Base-by-base conservation (phyloP, 768 basidiomycete species). In the Leucogyrophana mollusca region DNA sequence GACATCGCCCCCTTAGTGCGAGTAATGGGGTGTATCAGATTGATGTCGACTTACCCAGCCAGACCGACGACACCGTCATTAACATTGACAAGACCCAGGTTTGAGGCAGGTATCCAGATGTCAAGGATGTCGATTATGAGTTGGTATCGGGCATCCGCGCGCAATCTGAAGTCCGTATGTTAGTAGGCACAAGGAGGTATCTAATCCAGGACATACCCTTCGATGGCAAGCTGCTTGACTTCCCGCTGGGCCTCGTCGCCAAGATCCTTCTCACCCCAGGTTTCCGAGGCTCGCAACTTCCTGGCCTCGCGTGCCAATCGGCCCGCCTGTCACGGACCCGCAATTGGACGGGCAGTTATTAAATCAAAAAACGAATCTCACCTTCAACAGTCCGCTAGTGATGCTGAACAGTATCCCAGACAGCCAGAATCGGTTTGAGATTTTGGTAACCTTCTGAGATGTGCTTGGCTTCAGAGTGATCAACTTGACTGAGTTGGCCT, bases 31-130 rank as follows among this genome's bases (percentile, higher is more conserved):
- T n/a, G n/a, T n/a, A n/a, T n/a, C n/a, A n/a, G n/a, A n/a, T n/a
- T n/a, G n/a, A 25, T 16, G 36, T 4, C 7, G 9, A 68, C 79
- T 58, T 50, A 95, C 91, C 95, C 96, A 52, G 90, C 76, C 47
- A 90, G 72, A 45, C 96, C 95, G 22, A 95, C 69, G 16, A 80
- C 59, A 20, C 95, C 94, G 50, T 98, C 96, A 60, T 87, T 91
- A 53, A 94, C 56, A 54, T 79, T 77, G 52, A 84, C 75, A 43
- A 89, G 69, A 13, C 87, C 90, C 33, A 94, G 76, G 47, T 79
- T 86, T 16, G 85, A 84, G 6, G 92, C 88, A 4, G 96, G 96
- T 56, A 94, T 82, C 83, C 87, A 94, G 48, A 93, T 66, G 62
- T 99, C 96, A 47, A 94, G 72, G 16, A 81, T 59, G 64, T 99